Evolutionary conservation across 176 grass and related monocot genomes (phyloP).

Genomic region (Eremochloa ophiuroides): DNA sequence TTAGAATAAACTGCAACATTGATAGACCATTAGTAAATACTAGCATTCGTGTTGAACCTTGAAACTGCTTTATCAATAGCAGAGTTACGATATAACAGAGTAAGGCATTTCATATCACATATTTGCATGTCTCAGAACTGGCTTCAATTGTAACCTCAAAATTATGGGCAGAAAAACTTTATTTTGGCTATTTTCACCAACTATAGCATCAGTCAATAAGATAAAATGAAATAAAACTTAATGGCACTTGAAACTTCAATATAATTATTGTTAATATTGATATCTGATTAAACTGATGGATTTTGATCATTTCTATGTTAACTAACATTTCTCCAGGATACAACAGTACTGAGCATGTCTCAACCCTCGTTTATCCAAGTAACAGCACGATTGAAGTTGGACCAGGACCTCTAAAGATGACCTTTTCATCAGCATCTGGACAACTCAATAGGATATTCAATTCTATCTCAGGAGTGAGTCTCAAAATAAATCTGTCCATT

Average conservation of each 20-base stretch:
- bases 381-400: constrained; percentile 72
- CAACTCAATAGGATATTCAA: constrained; percentile 66
- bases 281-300: background rate
- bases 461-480: constrained; percentile 64
- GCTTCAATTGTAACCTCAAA: background rate
- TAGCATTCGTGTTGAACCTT: background rate
- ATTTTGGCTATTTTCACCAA: background rate
- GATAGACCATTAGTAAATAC: background rate
- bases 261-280: no score
- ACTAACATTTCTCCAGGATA: no score
- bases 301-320: no score
- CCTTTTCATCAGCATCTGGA: constrained; percentile 64
- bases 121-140: background rate
- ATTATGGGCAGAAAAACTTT: background rate
- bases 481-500: background rate
- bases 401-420: constrained; percentile 79
- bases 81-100: background rate
- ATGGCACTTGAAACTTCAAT: no score
- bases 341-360: constrained; percentile 18
- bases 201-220: background rate
- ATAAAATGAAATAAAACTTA: no score
- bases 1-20: background rate
- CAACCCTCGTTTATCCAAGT: constrained; percentile 35
- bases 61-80: background rate
- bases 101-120: no score